Evolutionary conservation across 305 asterid species (phyloP).

Genomic region (Solanum hybrid): DNA sequence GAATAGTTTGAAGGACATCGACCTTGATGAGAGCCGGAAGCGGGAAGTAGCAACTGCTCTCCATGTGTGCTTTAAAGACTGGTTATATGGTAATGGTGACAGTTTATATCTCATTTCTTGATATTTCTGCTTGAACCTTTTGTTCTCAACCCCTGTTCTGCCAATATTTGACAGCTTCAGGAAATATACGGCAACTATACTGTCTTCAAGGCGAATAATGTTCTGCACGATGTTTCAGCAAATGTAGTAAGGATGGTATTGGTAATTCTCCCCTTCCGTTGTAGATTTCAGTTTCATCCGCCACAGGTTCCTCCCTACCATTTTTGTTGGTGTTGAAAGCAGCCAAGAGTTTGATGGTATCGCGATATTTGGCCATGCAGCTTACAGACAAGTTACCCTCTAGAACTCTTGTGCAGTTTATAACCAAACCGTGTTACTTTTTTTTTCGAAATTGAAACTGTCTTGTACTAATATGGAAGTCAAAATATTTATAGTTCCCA

Average conservation of each 20-base stretch:
- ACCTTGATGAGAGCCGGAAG: constrained; percentile 84
- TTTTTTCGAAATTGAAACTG: background rate
- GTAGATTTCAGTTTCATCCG: constrained; percentile 16
- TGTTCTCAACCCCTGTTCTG: background rate
- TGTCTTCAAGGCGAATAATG: constrained; percentile 73
- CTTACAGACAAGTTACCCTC: constrained; percentile 9
- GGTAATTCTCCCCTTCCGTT: constrained; percentile 12
- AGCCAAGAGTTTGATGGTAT: constrained; percentile 23
- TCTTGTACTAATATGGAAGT: constrained; percentile 3
- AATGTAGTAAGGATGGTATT: constrained; percentile 5
- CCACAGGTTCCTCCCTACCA: constrained; percentile 16
- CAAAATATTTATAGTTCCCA: background rate
- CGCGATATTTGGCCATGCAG: background rate
- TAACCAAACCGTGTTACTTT: background rate
- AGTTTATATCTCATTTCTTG: background rate
- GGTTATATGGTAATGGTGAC: constrained; percentile 76
- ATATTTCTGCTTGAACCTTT: background rate
- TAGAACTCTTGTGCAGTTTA: constrained; percentile 14
- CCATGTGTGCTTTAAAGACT: constrained; percentile 84
- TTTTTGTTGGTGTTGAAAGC: constrained; percentile 34
- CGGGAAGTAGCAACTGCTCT: constrained; percentile 81
- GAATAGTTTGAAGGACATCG: constrained; percentile 67
- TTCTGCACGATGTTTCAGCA: background rate
- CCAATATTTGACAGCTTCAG: constrained; percentile 61
- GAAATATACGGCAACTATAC: constrained; percentile 91